Conservation (phyloP, 495 filamentous ascomycete genomes). For the Lophium mytilinum region DNA sequence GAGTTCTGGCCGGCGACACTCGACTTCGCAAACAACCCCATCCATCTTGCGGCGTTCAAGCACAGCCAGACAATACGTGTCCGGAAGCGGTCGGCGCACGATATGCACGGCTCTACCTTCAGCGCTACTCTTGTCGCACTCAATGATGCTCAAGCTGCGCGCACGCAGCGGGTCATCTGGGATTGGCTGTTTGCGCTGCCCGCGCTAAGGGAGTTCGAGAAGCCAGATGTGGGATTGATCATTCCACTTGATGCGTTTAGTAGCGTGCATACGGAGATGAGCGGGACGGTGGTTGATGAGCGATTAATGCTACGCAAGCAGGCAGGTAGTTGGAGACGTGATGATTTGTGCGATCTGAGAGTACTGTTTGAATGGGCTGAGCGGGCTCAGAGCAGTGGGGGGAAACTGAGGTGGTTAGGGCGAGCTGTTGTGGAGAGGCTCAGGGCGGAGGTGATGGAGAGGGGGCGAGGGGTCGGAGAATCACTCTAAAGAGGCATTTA, state of each 20-base stretch:
- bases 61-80: constrained; percentile 72
- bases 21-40: constrained; percentile 60
- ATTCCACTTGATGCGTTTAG: constrained; percentile 47
- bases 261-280: constrained; percentile 28
- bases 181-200: constrained; percentile 71
- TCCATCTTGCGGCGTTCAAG: constrained; percentile 61
- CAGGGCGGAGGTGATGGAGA: constrained; percentile 38
- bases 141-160: constrained; percentile 29
- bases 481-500: background rate
- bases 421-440: constrained; percentile 31
- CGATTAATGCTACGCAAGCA: constrained; percentile 61
- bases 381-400: constrained; percentile 31
- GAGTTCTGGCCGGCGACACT: constrained; percentile 83
- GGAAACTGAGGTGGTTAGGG: constrained; percentile 35
- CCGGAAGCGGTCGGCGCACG: constrained; percentile 64
- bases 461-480: constrained; percentile 28
- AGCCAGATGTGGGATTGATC: constrained; percentile 68
- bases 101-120: constrained; percentile 59
- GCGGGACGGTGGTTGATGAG: constrained; percentile 67
- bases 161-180: constrained; percentile 38
- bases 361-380: constrained; percentile 80
- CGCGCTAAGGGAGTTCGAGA: constrained; percentile 56
- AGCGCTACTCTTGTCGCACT: constrained; percentile 51
- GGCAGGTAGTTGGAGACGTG: constrained; percentile 52
- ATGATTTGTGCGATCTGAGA: constrained; percentile 65